Evolutionary conservation across 2,329 filamentous ascomycete genomes (phyloP), one percentile per base, ranked within the genome.

Genomic region (Septoria linicola): DNA sequence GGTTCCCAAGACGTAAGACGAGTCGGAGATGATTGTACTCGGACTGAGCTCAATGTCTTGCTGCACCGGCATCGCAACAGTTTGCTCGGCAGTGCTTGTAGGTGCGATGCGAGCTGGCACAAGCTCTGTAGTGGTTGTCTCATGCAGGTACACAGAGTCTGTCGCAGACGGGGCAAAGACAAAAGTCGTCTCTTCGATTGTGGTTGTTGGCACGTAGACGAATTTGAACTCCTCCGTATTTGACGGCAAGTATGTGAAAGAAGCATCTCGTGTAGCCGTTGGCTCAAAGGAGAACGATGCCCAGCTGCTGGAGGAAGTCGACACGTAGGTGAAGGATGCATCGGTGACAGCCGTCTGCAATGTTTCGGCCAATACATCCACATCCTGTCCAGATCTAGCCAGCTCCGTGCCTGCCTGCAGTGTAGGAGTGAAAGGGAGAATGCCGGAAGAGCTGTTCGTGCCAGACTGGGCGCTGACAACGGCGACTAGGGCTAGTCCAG

Each of bases 391-490:
- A 10, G 23, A 5, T 10, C 10, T 5, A 27, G 23, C 23, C 23
- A 27, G 23, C 23, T 27, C 23, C 10, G 23, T 5, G 23, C 5
- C 45, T 16, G 40, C 30, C 16, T 27, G 32, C 13, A 20, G 32
- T 25, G 11, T 17, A 30, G 10, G 4, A 21, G 2, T 35, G 14
- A 30, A 49, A 10, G 27, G 13, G 3, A 19, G 23, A 14, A 13
- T 20, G 23, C 3, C 41, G 16, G 44, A 47, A 16, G 44, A 27
- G 27, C 14, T 39, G 44, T 19, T 25, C 21, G 17, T 23, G 14
- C 32, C 20, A 17, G 21, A 32, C 30, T 56, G 49, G 17, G 53
- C 49, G 32, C 43, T 46, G 8, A 31, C 53, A 42, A 54, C 8
- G 7, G 55, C 32, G 19, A 46, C 11, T 20, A 54, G 34, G 19